These are phyloP conservation scores for Sphagnum magellanicum DNA, from an alignment of 228 moss, liverwort and hornwort species.

Conservation along the genomic window DNA sequence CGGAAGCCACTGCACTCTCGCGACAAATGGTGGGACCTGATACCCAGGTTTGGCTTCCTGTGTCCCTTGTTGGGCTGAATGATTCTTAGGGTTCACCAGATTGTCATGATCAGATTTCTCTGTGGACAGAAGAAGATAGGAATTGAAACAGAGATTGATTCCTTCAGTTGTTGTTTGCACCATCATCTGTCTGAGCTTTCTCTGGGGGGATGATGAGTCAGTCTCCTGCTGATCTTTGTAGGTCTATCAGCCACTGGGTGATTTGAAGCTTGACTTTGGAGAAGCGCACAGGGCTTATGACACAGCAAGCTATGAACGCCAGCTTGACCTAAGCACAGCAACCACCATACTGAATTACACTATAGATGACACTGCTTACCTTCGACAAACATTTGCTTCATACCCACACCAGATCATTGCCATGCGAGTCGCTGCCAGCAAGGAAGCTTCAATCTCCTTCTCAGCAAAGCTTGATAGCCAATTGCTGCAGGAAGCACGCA, in stretches of 20 bases:
- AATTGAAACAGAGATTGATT: not conserved
- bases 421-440: constrained; percentile 65
- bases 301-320: constrained; percentile 66
- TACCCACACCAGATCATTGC: constrained; percentile 86
- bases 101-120: not conserved
- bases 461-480: constrained; percentile 52
- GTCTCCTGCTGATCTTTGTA: constrained; percentile 4
- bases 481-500: constrained; percentile 40
- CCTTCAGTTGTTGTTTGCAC: not conserved
- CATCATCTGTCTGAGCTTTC: not conserved
- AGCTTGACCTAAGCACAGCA: constrained; percentile 73
- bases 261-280: constrained; percentile 74
- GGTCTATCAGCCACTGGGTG: constrained; percentile 88
- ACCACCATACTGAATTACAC: constrained; percentile 55
- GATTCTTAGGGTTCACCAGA: not conserved
- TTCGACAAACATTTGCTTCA: constrained; percentile 77
- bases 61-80: not conserved
- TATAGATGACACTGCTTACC: constrained; percentile 45
- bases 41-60: constrained; percentile 47
- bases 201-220: not conserved
- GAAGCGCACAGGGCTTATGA: constrained; percentile 59
- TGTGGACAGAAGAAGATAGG: not conserved
- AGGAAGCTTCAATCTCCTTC: constrained; percentile 53
- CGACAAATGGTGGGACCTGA: constrained; percentile 82
- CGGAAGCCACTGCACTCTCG: constrained; percentile 57